Evolutionary conservation across 768 basidiomycete genomes (phyloP), one percentile per base, ranked within the genome.

Genomic region (Agrocybe praecox): DNA sequence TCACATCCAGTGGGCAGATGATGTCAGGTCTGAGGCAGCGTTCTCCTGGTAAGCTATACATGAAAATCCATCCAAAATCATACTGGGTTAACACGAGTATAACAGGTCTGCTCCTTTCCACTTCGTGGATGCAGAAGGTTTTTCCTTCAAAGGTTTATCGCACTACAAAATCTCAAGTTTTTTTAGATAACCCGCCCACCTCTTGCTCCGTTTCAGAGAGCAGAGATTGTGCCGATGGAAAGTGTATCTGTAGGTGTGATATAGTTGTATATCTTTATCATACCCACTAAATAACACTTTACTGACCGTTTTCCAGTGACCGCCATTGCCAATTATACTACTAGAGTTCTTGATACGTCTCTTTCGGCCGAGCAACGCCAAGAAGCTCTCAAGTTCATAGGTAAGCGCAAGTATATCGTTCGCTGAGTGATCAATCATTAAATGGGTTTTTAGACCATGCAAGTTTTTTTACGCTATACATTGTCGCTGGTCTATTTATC

Each of bases 291-390:
- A 46, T 18, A 15, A n/a, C 32, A 36, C 36, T 19, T 21, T 11
- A 40, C 43, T 22, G 29, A 23, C 18, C 1, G 1, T 15, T 40
- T 3, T 17, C 11, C 51, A 84, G 82, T 84, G 53, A 76, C 73
- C 33, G 82, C 83, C 23, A 84, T 84, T 57, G 79, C 82, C 1
- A 85, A 84, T 66, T 84, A 84, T 62, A 86, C 83, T 3, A 72
- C 67, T 14, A 78, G 82, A 12, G 75, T 83, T 18, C 71, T 75
- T 11, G 68, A 81, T 49, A 74, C 76, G 5, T 65, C 69, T 6
- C 72, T 84, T 19, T 73, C 72, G 36, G 69, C 69, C 6, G 62
- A 68, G 1, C 80, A 84, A 61, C 65, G 69, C 6, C 79, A 80
- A 56, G 79, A 85, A 59, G 83, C 83, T 6, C 67, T 86, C 24